phyloP scores from a whole-genome alignment of 352 stramenopile species.

The Phytopythium oedochilum region DNA sequence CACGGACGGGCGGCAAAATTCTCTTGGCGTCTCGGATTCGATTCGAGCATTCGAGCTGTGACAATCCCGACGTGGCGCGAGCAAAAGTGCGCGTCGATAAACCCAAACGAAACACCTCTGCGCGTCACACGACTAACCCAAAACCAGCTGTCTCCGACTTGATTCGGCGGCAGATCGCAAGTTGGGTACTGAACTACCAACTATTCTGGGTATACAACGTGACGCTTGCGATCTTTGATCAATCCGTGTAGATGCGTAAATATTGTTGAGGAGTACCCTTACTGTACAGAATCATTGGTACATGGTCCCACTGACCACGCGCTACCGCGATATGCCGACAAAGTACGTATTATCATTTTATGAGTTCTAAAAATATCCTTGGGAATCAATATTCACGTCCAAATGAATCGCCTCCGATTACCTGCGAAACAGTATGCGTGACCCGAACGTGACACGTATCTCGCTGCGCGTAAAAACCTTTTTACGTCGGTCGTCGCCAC shows the following conservation, averaged over 20 bases:
- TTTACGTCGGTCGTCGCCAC: constrained; percentile 6
- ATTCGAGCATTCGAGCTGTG: constrained; percentile 5
- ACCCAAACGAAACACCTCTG: too few species aligned
- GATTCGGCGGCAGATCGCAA: not conserved
- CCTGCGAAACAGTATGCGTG: not conserved
- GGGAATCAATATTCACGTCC: not conserved
- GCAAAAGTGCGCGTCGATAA: not conserved
- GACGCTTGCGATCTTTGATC: not conserved
- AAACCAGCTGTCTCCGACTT: not conserved
- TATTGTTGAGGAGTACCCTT: not conserved
- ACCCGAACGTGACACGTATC: constrained; percentile 11
- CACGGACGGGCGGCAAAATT: constrained; percentile 1
- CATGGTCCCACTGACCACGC: not conserved
- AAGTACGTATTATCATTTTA: not conserved
- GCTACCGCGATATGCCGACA: not conserved
- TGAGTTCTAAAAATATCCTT: not conserved
- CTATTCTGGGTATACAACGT: not conserved
- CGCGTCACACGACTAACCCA: too few species aligned
- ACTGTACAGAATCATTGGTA: not conserved
- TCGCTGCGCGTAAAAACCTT: constrained; percentile 12
- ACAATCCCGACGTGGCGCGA: constrained; percentile 5
- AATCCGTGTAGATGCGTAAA: not conserved
- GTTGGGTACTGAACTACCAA: not conserved
- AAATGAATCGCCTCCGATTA: not conserved
- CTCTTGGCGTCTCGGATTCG: not conserved